Evolutionary conservation across 331 rosid genomes (phyloP).

Genomic region (Quercus phellos): DNA sequence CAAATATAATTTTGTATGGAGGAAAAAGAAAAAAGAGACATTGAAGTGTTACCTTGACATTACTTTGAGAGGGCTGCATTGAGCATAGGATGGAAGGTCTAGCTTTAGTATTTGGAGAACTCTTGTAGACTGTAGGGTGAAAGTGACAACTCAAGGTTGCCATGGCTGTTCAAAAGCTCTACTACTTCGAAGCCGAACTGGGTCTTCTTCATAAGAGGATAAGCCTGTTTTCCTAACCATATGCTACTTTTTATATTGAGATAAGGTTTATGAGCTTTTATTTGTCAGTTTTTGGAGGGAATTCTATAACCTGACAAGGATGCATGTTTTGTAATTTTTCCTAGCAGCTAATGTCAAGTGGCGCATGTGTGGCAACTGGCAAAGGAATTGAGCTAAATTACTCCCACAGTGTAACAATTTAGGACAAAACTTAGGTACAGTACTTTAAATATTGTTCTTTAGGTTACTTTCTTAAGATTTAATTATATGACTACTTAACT

Average conservation of each 20-base stretch:
- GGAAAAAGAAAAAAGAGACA: not conserved
- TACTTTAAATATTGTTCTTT: too few species aligned
- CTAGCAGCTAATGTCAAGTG: slow-evolving; percentile 25
- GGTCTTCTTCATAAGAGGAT: slow-evolving; percentile 30
- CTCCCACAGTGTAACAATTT: not conserved
- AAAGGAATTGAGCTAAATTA: not conserved
- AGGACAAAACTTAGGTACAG: too few species aligned
- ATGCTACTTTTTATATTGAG: slow-evolving; percentile 8
- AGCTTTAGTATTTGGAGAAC: slow-evolving; percentile 21
- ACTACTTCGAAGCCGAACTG: not conserved
- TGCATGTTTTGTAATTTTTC: slow-evolving; percentile 19
- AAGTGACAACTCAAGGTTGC: slow-evolving; percentile 58
- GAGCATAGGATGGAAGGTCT: slow-evolving; percentile 47
- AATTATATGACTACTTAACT: too few species aligned
- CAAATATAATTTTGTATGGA: not conserved
- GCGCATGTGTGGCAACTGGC: slow-evolving; percentile 21
- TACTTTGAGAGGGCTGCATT: slow-evolving; percentile 52
- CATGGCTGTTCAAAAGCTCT: slow-evolving; percentile 48
- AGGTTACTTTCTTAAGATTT: too few species aligned
- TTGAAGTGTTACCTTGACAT: slow-evolving; percentile 52
- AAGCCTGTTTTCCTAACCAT: slow-evolving; percentile 34
- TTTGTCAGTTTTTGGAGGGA: slow-evolving; percentile 20
- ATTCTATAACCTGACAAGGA: slow-evolving; percentile 23
- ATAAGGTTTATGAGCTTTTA: slow-evolving; percentile 21
- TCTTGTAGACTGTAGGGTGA: slow-evolving; percentile 29